Evolutionary conservation across 306 rosid species (phyloP).

Genomic region (Casuarina cunninghamiana): DNA sequence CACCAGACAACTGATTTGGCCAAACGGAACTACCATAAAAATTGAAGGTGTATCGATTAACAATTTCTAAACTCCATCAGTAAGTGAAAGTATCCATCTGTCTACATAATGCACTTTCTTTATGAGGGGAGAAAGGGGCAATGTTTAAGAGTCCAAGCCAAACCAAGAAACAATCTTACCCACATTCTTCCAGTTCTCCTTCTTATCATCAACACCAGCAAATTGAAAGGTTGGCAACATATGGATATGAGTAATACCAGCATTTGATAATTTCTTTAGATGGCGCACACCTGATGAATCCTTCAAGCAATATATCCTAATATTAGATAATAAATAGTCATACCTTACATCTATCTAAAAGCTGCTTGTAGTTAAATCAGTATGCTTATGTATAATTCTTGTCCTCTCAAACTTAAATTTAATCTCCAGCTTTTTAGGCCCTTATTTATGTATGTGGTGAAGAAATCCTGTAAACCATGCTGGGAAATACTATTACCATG

Average conservation of each 20-base stretch:
- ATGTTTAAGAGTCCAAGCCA: constrained; percentile 15
- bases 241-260: constrained; percentile 89
- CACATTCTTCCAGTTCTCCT: constrained; percentile 70
- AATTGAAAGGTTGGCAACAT: constrained; percentile 86
- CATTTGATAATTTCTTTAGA: constrained; percentile 77
- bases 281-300: constrained; percentile 76
- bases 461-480: background rate
- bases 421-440: background rate
- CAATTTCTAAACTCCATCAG: background rate
- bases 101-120: background rate
- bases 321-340: constrained; percentile 25
- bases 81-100: background rate
- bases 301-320: constrained; percentile 47
- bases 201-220: constrained; percentile 85
- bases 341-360: constrained; percentile 11
- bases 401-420: background rate
- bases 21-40: background rate
- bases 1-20: background rate
- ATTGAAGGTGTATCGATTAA: background rate
- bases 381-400: background rate
- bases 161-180: constrained; percentile 50
- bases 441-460: background rate
- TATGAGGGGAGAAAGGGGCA: background rate
- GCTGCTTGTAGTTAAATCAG: background rate
- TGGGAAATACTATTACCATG: constrained; percentile 6